phyloP scores from a whole-genome alignment of 2,329 filamentous ascomycete genomes.

The Ceratocystis cubensis region DNA sequence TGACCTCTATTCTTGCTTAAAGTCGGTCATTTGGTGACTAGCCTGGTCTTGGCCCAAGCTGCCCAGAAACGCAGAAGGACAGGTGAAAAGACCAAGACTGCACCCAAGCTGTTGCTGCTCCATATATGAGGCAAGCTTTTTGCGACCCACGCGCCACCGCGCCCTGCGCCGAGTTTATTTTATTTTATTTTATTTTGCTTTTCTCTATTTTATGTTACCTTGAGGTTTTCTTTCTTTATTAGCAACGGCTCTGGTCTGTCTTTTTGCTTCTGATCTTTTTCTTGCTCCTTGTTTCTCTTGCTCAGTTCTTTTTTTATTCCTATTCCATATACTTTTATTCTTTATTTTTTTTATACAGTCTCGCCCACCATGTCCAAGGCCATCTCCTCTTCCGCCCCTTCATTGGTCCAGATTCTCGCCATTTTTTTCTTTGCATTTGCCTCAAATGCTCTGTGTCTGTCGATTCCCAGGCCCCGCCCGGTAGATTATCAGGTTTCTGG shows the following conservation, averaged over 20 bases:
- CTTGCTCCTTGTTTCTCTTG: background rate
- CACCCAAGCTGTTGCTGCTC: background rate
- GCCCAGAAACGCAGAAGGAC: background rate
- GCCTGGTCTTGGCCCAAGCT: background rate
- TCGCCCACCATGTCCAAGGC: background rate
- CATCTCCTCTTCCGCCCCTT: background rate
- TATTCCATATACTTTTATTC: background rate
- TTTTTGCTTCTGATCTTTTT: background rate
- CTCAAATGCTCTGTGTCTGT: background rate
- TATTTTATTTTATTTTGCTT: background rate
- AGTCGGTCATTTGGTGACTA: background rate
- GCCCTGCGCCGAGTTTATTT: background rate
- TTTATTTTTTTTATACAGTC: background rate
- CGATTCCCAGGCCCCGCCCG: background rate
- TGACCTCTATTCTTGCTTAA: background rate
- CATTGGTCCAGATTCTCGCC: background rate
- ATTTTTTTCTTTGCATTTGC: background rate
- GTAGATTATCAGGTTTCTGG: background rate
- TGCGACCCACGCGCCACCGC: background rate
- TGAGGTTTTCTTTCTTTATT: background rate
- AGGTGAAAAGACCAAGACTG: slow-evolving; percentile 10
- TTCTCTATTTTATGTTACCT: background rate
- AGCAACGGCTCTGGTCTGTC: background rate
- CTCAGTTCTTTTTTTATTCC: background rate
- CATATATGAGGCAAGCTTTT: slow-evolving; percentile 2